Base-by-base conservation (phyloP, 352 stramenopile species). In the Phytophthora rubi region DNA sequence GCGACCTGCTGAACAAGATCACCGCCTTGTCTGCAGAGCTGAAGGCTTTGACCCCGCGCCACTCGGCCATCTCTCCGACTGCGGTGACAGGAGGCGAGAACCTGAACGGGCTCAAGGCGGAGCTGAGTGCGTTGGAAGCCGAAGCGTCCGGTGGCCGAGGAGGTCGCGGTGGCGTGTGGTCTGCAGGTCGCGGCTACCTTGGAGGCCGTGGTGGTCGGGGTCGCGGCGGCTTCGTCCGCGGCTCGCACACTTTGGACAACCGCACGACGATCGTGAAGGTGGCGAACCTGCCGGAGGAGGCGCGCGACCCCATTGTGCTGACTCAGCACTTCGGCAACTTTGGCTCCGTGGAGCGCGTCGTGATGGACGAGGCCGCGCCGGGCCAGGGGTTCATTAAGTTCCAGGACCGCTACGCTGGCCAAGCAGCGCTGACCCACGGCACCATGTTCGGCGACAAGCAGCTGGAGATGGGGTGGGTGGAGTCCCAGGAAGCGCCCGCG, bases 241-340 rank as follows among this genome's bases (percentile, higher is more conserved):
- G 79, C 23, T 92, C 86, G 13, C 76, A 94, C 64, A 85, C 88
- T 1, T 70, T 96, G 51, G 89, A 96, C 67, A 95, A 95, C 65
- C 89, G 89, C 53, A 95, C 89, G 18, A 94, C 86, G 51, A 92
- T 94, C 53, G 83, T 96, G 9, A 88, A 91, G 55, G 79, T 96
- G 49, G 81, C 72, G 30, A 90, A 93, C 37, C 57, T 95, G 21
- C 87, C 87, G 0, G 86, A 93, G 37, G 89, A 91, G 35, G 83
- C 86, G n/a, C 77, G 86, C 6, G 86, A 95, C 56, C 70, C 83
- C 18, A 86, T 86, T 32, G 89, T 93, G 35, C 53, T 95, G 59
- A 86, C 91, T 62, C 87, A 96, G 77, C 89, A 96, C 54, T 96
- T 96, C 76, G 85, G 84, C 63, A 89, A 89, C 54, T 96, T 94